Base-by-base conservation (phyloP, 2,329 filamentous ascomycete genomes). In the Botryotinia globosa region DNA sequence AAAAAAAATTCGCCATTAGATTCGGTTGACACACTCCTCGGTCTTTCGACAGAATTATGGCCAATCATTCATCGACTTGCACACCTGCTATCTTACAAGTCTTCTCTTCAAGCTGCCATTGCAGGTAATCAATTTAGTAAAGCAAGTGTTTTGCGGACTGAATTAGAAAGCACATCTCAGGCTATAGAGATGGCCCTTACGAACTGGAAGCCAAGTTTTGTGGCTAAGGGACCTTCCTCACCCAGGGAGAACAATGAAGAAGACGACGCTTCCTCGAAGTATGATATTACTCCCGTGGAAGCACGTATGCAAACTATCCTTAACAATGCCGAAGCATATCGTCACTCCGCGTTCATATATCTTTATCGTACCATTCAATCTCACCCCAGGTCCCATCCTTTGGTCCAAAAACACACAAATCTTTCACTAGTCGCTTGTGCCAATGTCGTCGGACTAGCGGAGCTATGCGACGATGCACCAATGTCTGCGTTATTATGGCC, bases 401-500 rank as follows among this genome's bases (percentile, higher is more conserved):
- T 83, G 9, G 87, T 90, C 10, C 88, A 90, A 79, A 81, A 81
- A 20, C 87, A 89, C 75, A 80, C 85, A 0, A 85, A 84, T 73
- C 77, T 83, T 9, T 84, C 87, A 10, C 82, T 90, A 16, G 77
- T 80, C 16, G 86, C 89, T 75, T 90, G 88, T 76, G 82, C 85
- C 12, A 84, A 84, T 37, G 88, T 87, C 0, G 87, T 88, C 44
- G 82, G 80, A 32, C 85, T 87, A 74, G 82, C 82, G 3, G 70
- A 76, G 58, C 34, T 73, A 29, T 76, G 76, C 32, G 58, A 72
- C 32, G 72, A 76, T 56, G 88, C 89, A 0, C 89, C 89, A 1
- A 90, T 90, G 87, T 85, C 87, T 2, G 89, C 89, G 6, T 81
- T 91, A 51, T 83, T 91, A 5, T 91, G 89, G 88, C 89, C 89